phyloP scores from a whole-genome alignment of 1,284 basidiomycete species.

The Schizophyllum commune region DNA sequence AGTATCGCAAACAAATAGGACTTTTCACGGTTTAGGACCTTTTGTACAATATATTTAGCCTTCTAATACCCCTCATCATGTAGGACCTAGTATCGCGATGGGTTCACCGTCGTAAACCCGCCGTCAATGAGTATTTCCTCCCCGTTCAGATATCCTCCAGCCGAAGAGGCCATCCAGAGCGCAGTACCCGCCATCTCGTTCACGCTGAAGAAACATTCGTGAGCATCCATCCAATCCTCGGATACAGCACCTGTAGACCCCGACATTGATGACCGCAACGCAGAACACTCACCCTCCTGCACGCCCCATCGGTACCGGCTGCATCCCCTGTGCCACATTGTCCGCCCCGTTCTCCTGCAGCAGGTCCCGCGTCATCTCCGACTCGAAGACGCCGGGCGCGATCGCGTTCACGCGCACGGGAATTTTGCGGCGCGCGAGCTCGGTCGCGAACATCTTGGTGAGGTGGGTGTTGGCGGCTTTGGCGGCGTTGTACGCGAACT shows the following conservation, averaged over 20 bases:
- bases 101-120: slow-evolving; percentile 67
- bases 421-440: slow-evolving; percentile 61
- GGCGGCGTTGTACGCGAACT: slow-evolving; percentile 75
- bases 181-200: slow-evolving; percentile 69
- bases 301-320: slow-evolving; percentile 52
- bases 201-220: slow-evolving; percentile 30
- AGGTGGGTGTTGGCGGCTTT: slow-evolving; percentile 73
- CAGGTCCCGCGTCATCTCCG: slow-evolving; percentile 61
- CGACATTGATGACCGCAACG: too few relatives aligned
- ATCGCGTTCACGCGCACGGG: slow-evolving; percentile 66
- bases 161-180: slow-evolving; percentile 63
- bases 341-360: slow-evolving; percentile 45
- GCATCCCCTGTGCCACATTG: slow-evolving; percentile 44
- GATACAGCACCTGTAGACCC: background rate
- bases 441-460: slow-evolving; percentile 67
- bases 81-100: slow-evolving; percentile 27
- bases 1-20: too few relatives aligned
- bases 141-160: slow-evolving; percentile 66
- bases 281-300: slow-evolving; percentile 55
- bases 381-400: slow-evolving; percentile 49
- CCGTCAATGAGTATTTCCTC: slow-evolving; percentile 71
- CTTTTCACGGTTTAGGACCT: too few relatives aligned
- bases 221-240: too few relatives aligned
- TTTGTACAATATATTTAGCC: too few relatives aligned
- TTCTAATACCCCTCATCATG: too few relatives aligned